Base-by-base conservation (phyloP, 2,329 filamentous ascomycete genomes). In the Botryotinia globosa region DNA sequence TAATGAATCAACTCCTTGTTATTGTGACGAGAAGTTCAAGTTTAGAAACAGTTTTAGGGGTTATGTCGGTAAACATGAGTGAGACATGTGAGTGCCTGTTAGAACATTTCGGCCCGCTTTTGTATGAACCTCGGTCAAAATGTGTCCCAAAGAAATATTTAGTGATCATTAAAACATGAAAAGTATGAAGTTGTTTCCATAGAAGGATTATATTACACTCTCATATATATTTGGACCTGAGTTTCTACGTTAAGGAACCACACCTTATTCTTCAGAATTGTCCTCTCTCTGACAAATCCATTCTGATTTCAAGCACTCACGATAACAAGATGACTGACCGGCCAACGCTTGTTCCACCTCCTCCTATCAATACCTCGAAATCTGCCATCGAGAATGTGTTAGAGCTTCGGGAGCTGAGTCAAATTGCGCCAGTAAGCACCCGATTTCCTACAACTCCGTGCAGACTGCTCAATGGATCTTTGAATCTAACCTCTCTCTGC, bases 331-430 rank as follows among this genome's bases (percentile, higher is more conserved):
- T 81, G 80, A 71, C 76, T 42, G 76, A 80, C 45, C 80, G 80
- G 64, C 77, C 84, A 44, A 94, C 92, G 0, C 86, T 97, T 71
- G 89, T 97, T 76, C 88, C 89, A 79, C 91, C 93, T 68, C 94
- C 93, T 75, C 90, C 91, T 69, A 82, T 89, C 45, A 90, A 97
- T 80, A 84, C 88, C 63, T 87, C 87, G 79, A 92, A 93, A 82
- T 90, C 94, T 39, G 87, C 89, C 22, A 97, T 98, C 75, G 95
- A 98, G 84, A 95, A 97, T 82, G 91, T 93, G 66, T 87, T 98
- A 72, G 94, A 97, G 79, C 86, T 98, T 77, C 96, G 92, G 5
- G 92, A 94, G 76, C 86, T 98, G 69, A 85, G 85, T 71, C 91
- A 92, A 74, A 89, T 96, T 75, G 91, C 92, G 62, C 91, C 91